Conservation (phyloP, 2,329 filamentous ascomycete species). For the Stenocarpella maydis region DNA sequence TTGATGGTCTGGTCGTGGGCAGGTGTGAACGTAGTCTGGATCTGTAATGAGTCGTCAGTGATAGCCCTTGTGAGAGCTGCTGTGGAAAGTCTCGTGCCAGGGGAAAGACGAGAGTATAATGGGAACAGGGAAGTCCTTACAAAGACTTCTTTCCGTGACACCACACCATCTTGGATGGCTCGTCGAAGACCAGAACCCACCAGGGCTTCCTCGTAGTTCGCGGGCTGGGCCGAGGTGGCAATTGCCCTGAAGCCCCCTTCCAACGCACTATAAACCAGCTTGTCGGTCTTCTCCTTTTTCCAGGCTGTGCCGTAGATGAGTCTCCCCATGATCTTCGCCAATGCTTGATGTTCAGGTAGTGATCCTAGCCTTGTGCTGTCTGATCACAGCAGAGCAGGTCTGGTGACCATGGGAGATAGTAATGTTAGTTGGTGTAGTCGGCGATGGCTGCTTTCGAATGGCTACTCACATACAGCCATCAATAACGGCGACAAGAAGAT, state of each 20-base stretch:
- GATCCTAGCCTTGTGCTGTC: neutral
- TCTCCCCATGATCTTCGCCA: neutral
- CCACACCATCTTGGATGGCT: slow-evolving; percentile 66
- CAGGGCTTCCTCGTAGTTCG: slow-evolving; percentile 78
- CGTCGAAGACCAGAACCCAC: slow-evolving; percentile 73
- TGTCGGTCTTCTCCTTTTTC: slow-evolving; percentile 75
- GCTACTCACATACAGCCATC: neutral
- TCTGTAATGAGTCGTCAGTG: slow-evolving; percentile 48
- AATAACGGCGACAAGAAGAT: neutral
- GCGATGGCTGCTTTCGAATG: neutral
- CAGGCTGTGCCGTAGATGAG: slow-evolving; percentile 85
- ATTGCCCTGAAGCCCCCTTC: slow-evolving; percentile 74
- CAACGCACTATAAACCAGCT: slow-evolving; percentile 74
- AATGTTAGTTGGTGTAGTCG: neutral
- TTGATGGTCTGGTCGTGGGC: slow-evolving; percentile 61
- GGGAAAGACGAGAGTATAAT: neutral
- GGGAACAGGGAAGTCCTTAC: slow-evolving; percentile 17
- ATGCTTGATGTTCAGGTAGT: neutral
- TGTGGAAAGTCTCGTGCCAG: neutral
- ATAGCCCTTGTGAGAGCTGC: slow-evolving; percentile 8
- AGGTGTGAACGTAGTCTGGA: slow-evolving; percentile 87
- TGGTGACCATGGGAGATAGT: neutral
- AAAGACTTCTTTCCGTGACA: slow-evolving; percentile 44
- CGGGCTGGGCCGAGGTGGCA: slow-evolving; percentile 81
- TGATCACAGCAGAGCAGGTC: neutral